A percentile compares a stretch with the other conserved stretches of the same genome.
phyloP scores from a whole-genome alignment of 495 filamentous ascomycete genomes.

The Zalerion maritima region DNA sequence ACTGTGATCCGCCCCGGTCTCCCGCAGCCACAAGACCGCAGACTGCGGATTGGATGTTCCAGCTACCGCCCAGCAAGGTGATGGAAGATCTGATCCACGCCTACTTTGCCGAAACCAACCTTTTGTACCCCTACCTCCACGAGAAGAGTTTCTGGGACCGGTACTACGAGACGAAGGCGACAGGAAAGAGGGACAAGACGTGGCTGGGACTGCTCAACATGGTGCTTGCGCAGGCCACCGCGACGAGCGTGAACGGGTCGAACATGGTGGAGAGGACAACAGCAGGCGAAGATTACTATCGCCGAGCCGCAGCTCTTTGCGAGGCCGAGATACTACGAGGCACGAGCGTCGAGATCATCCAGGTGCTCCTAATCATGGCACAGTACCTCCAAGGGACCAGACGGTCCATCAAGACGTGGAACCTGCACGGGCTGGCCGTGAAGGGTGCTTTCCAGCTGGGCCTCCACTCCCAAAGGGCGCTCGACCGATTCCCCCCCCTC shows the following conservation, averaged over 20 bases:
- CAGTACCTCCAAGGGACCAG: too few relatives aligned
- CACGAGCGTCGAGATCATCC: slow-evolving; percentile 18
- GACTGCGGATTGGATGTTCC: too few relatives aligned
- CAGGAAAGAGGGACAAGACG: slow-evolving; percentile 15
- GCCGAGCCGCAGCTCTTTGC: slow-evolving; percentile 11
- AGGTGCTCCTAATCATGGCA: too few relatives aligned
- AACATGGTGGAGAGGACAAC: too few relatives aligned
- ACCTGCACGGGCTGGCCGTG: too few relatives aligned
- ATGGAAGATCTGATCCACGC: slow-evolving; percentile 12
- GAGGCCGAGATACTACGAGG: slow-evolving; percentile 15
- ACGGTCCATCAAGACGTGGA: too few relatives aligned
- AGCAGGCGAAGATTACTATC: slow-evolving; percentile 19
- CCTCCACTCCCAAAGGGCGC: too few relatives aligned
- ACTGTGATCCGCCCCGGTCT: too few relatives aligned
- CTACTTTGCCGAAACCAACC: slow-evolving; percentile 21
- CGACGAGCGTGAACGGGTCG: slow-evolving; percentile 2
- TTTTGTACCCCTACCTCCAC: slow-evolving; percentile 22
- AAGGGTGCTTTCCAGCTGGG: too few relatives aligned
- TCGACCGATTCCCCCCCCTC: too few relatives aligned
- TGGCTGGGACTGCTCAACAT: slow-evolving; percentile 13
- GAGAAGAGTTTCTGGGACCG: slow-evolving; percentile 15
- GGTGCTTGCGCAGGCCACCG: slow-evolving; percentile 9
- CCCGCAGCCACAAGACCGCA: too few relatives aligned
- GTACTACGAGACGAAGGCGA: slow-evolving; percentile 15
- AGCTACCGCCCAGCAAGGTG: slow-evolving; percentile 10